A percentile compares a stretch with the other conserved stretches of the same genome.
Evolutionary conservation across 352 stramenopile species (phyloP).

Genomic region (Blastocystis sp.): DNA sequence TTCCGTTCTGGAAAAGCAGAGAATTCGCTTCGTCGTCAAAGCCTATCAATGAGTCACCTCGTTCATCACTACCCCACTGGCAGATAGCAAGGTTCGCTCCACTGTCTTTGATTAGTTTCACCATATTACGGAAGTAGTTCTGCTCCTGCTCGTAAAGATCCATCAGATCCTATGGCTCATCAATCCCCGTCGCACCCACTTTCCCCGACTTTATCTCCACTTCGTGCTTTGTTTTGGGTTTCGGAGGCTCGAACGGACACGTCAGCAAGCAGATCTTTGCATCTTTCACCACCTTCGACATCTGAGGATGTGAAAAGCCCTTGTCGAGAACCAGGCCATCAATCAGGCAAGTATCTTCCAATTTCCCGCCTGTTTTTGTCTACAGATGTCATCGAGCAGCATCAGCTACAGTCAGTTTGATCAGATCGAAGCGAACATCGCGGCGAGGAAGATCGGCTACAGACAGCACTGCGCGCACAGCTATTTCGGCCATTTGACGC

Average conservation of each 20-base stretch:
- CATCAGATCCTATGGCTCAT: conserved; percentile 40
- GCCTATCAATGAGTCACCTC: conserved; percentile 81
- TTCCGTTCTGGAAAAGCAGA: conserved; percentile 90
- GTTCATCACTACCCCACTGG: conserved; percentile 58
- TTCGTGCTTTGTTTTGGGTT: conserved; percentile 99
- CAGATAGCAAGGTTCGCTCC: conserved; percentile 97
- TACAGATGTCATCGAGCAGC: conserved; percentile 66
- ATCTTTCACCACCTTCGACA: conserved; percentile 91
- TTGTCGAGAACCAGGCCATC: conserved; percentile 98
- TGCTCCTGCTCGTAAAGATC: conserved; percentile 89
- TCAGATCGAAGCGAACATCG: conserved; percentile 99
- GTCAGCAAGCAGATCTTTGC: conserved; percentile 97
- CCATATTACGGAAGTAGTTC: conserved; percentile 97
- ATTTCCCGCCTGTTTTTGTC: conserved; percentile 88
- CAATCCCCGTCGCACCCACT: conserved; percentile 63
- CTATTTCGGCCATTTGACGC: conserved; percentile 96
- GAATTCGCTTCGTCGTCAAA: conserved; percentile 99
- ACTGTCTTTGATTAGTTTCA: conserved; percentile 95
- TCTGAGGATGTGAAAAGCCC: conserved; percentile 97
- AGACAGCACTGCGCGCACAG: conserved; percentile 90
- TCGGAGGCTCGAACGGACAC: conserved; percentile 96
- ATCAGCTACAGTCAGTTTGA: conserved; percentile 78
- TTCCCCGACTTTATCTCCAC: conserved; percentile 95
- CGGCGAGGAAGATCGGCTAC: conserved; percentile 94
- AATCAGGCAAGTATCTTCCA: conserved; percentile 95